A percentile compares a stretch with the other conserved stretches of the same genome.
phyloP scores from a whole-genome alignment of 805 yeast genomes.

The Pichia pseudocactophila region DNA sequence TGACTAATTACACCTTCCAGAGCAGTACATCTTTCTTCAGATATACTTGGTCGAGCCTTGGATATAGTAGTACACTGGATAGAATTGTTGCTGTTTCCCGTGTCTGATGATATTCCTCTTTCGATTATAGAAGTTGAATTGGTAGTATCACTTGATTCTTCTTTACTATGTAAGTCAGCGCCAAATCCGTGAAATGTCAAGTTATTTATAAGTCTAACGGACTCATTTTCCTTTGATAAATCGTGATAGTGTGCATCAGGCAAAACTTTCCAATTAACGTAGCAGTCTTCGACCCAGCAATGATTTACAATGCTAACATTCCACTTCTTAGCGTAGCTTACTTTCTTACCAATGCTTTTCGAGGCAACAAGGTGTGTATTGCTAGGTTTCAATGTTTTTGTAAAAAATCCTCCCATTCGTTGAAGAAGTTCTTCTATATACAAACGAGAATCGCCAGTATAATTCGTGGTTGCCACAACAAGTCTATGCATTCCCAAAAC shows the following conservation, averaged over 20 bases:
- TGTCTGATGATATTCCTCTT: too few relatives aligned
- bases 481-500: conserved; percentile 46
- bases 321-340: conserved; percentile 68
- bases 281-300: conserved; percentile 83
- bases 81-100: too few relatives aligned
- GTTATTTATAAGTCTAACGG: conserved; percentile 42
- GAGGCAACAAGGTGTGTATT: conserved; percentile 72
- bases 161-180: background rate
- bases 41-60: too few relatives aligned
- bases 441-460: conserved; percentile 73
- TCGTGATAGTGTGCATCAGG: conserved; percentile 41
- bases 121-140: too few relatives aligned
- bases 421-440: conserved; percentile 58
- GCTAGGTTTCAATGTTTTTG: conserved; percentile 46
- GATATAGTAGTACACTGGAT: too few relatives aligned
- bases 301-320: conserved; percentile 59
- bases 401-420: conserved; percentile 68
- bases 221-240: conserved; percentile 28
- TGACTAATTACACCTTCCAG: too few relatives aligned
- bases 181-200: conserved; percentile 2
- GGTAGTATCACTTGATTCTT: background rate
- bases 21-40: too few relatives aligned
- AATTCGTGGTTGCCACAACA: conserved; percentile 64
- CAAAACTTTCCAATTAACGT: conserved; percentile 46
- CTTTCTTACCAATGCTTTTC: conserved; percentile 62